Percentiles rank a stretch among this genome's conserved stretches.
Conservation (phyloP, 2,329 filamentous ascomycete genomes). For the Daldinia eschscholtzii region DNA sequence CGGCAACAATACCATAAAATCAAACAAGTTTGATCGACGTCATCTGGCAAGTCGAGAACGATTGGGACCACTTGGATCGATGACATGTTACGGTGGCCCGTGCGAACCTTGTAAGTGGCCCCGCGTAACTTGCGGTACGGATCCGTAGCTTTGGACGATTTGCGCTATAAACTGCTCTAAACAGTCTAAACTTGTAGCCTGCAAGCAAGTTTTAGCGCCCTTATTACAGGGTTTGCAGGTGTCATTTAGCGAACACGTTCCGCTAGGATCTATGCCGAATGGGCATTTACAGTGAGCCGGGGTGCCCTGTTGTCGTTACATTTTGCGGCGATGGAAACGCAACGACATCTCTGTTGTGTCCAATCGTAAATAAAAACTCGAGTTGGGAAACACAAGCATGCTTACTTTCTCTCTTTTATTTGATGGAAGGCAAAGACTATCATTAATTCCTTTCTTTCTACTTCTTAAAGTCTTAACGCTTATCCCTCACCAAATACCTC, state of each 20-base stretch:
- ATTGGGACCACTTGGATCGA: slow-evolving; percentile 40
- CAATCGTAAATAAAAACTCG: slow-evolving; percentile 28
- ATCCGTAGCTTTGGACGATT: slow-evolving; percentile 11
- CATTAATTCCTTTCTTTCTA: too few species aligned
- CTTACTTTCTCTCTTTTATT: slow-evolving; percentile 5
- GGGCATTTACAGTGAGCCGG: background rate
- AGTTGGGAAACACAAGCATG: slow-evolving; percentile 22
- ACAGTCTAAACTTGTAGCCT: slow-evolving; percentile 6
- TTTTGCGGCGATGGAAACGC: slow-evolving; percentile 34
- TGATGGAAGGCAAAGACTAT: slow-evolving; percentile 14
- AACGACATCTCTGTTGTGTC: slow-evolving; percentile 14
- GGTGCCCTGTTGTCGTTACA: slow-evolving; percentile 31
- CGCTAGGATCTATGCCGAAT: slow-evolving; percentile 13
- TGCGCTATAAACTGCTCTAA: slow-evolving; percentile 36
- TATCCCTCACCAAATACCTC: background rate
- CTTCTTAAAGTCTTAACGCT: background rate
- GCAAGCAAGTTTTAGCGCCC: slow-evolving; percentile 16
- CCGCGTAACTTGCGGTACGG: background rate
- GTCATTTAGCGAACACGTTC: slow-evolving; percentile 8
- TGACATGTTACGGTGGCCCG: slow-evolving; percentile 35
- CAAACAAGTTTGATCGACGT: slow-evolving; percentile 42
- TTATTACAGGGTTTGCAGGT: background rate
- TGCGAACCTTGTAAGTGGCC: slow-evolving; percentile 17
- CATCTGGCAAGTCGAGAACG: slow-evolving; percentile 35
- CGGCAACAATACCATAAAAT: slow-evolving; percentile 14